Percentiles rank a stretch among this genome's conserved stretches.
These are phyloP conservation scores for Naganishia antarctica DNA, from an alignment of 768 basidiomycete genomes.

Conservation along the genomic window DNA sequence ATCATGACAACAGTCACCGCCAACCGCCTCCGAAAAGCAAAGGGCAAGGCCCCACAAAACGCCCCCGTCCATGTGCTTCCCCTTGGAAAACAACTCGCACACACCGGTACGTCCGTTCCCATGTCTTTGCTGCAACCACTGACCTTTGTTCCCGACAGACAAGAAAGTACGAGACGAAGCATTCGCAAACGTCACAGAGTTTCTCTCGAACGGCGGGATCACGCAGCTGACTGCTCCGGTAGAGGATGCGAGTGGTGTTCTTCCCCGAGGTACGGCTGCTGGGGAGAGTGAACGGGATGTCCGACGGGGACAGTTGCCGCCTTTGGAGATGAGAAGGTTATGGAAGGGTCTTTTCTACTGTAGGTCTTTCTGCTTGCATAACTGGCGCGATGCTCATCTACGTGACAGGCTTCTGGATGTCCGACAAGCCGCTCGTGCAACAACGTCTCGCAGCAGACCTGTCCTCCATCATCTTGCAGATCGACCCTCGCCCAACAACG, in stretches of 20 bases:
- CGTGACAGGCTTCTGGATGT: constrained; percentile 95
- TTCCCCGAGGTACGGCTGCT: neutral
- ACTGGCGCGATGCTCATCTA: neutral
- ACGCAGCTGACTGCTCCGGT: constrained; percentile 4
- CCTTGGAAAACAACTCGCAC: constrained; percentile 84
- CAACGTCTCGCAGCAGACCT: constrained; percentile 82
- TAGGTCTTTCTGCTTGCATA: constrained; percentile 49
- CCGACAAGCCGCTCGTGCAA: constrained; percentile 93
- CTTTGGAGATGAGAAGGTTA: constrained; percentile 77
- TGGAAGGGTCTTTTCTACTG: constrained; percentile 99
- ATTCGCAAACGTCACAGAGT: constrained; percentile 67
- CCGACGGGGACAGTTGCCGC: constrained; percentile 52
- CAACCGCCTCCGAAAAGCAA: constrained; percentile 9
- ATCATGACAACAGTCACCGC: constrained; percentile 8
- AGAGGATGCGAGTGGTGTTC: neutral
- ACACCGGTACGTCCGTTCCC: constrained; percentile 61
- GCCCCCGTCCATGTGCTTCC: constrained; percentile 50
- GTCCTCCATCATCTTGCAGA: constrained; percentile 71
- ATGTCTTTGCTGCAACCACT: neutral
- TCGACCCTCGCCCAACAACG: constrained; percentile 52
- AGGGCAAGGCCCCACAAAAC: constrained; percentile 17
- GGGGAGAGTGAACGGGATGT: constrained; percentile 39
- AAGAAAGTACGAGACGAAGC: constrained; percentile 90
- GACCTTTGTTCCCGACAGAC: constrained; percentile 54
- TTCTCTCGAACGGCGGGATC: constrained; percentile 59